phyloP scores from a whole-genome alignment of 2,329 filamentous ascomycete species.

The Phialophora tarda region DNA sequence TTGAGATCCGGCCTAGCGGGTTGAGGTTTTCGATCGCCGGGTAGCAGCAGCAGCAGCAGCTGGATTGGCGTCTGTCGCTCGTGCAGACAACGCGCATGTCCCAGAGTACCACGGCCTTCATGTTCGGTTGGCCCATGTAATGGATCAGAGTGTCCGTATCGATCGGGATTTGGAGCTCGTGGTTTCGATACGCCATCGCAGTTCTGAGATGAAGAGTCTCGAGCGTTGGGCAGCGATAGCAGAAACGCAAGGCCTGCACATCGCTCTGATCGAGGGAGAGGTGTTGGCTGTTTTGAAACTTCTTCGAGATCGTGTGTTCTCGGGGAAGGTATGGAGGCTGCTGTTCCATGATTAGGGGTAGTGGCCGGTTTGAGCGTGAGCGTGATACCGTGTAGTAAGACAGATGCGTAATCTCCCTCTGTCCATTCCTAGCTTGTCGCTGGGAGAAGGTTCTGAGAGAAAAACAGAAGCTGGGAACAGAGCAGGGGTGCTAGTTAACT shows the following conservation, averaged over 20 bases:
- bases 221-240: background rate
- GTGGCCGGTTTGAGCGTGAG: background rate
- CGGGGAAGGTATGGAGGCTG: background rate
- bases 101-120: background rate
- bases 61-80: background rate
- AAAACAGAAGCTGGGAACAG: background rate
- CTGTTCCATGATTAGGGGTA: background rate
- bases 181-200: background rate
- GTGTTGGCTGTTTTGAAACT: background rate
- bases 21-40: background rate
- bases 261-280: background rate
- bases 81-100: background rate
- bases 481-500: background rate
- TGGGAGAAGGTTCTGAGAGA: background rate
- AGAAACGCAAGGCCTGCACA: background rate
- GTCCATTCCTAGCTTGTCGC: background rate
- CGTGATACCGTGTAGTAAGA: background rate
- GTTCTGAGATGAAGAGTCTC: background rate
- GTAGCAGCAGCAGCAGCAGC: background rate
- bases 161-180: background rate
- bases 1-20: background rate
- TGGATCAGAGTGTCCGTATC: background rate
- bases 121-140: constrained; percentile 1
- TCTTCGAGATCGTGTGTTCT: background rate
- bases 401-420: too few species aligned